Conservation (phyloP, 352 stramenopile species). For the Pythium aphanidermatum region DNA sequence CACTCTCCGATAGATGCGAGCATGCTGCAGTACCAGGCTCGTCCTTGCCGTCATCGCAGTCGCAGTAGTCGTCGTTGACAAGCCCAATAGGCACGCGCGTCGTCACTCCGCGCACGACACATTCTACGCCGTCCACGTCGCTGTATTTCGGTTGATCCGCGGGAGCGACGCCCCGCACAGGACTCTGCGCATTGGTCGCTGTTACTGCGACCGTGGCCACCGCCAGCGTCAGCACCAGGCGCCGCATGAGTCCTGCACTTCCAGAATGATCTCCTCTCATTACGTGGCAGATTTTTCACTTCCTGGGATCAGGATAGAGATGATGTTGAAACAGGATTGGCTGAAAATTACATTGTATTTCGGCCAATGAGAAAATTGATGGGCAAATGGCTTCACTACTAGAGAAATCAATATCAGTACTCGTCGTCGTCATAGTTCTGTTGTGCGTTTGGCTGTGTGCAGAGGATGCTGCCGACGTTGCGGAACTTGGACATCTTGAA, state of each 20-base stretch:
- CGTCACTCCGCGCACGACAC: constrained; percentile 24
- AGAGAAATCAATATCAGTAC: not conserved
- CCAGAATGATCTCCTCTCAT: constrained; percentile 10
- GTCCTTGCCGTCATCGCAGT: constrained; percentile 88
- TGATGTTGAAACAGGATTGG: constrained; percentile 5
- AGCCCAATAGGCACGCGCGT: constrained; percentile 26
- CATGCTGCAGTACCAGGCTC: constrained; percentile 84
- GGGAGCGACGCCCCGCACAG: constrained; percentile 36
- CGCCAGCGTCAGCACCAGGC: not conserved
- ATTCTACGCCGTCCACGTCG: constrained; percentile 19
- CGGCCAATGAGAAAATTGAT: constrained; percentile 2
- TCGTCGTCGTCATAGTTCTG: constrained; percentile 10
- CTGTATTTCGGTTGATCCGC: constrained; percentile 24
- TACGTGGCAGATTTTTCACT: constrained; percentile 9
- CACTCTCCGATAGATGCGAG: constrained; percentile 41
- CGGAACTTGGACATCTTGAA: constrained; percentile 90
- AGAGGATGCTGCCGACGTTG: constrained; percentile 57
- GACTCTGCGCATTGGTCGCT: not conserved
- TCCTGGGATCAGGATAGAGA: not conserved
- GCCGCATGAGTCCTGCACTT: not conserved
- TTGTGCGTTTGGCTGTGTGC: constrained; percentile 42
- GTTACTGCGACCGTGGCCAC: not conserved
- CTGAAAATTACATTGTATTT: constrained; percentile 1
- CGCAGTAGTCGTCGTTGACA: constrained; percentile 94
- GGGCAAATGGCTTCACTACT: constrained; percentile 2